Percentiles rank a stretch among this genome's conserved stretches.
These are phyloP conservation scores for Glycine latifolia DNA, from an alignment of 306 rosid species.

Conservation along the genomic window DNA sequence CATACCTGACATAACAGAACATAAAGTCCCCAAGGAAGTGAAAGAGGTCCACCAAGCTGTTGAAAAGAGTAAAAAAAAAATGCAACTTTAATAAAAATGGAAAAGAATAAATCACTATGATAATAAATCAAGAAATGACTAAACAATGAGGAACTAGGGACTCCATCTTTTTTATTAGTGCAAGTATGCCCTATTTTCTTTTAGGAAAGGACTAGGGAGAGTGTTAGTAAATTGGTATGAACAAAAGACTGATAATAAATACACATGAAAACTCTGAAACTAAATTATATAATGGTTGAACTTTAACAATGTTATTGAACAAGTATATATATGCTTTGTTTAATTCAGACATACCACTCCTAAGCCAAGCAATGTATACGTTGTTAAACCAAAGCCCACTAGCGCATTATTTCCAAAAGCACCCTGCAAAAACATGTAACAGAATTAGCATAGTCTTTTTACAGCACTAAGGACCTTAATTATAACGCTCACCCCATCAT, in stretches of 20 bases:
- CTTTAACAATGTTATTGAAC: background rate
- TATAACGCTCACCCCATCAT: constrained; percentile 7
- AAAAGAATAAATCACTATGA: background rate
- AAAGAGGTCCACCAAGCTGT: constrained; percentile 96
- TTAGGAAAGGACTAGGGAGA: background rate
- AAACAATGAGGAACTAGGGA: constrained; percentile 14
- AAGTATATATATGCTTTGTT: background rate
- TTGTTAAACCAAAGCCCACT: constrained; percentile 75
- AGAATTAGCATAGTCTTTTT: constrained; percentile 26
- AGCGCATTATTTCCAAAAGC: constrained; percentile 89
- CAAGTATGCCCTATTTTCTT: background rate
- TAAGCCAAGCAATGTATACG: constrained; percentile 88
- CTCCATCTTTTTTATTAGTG: background rate
- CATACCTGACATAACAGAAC: constrained; percentile 91
- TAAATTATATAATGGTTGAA: constrained; percentile 11
- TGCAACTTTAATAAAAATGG: background rate
- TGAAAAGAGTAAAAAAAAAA: constrained; percentile 15
- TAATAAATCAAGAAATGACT: constrained; percentile 8
- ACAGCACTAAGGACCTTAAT: constrained; percentile 6
- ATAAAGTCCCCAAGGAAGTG: constrained; percentile 96
- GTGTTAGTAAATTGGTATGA: constrained; percentile 11
- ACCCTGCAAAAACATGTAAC: constrained; percentile 64
- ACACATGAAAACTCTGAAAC: background rate
- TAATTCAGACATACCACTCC: constrained; percentile 72
- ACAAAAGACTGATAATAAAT: background rate